A percentile compares a stretch with the other conserved stretches of the same genome.
phyloP scores from a whole-genome alignment of 139 green algal genomes.

The Haematococcus lacustris region DNA sequence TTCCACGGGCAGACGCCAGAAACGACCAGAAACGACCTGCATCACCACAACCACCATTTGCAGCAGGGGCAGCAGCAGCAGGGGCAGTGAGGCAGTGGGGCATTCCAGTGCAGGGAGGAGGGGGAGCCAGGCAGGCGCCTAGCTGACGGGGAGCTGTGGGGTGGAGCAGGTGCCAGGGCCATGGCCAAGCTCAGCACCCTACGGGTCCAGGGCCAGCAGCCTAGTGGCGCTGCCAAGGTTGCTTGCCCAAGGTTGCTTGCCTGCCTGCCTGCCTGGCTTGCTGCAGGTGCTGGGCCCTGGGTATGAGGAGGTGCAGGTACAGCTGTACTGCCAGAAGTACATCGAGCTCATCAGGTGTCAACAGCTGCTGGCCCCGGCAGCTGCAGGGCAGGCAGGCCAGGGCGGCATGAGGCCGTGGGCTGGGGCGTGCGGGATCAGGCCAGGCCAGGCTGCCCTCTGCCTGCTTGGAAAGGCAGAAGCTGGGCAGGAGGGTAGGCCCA shows the following conservation, averaged over 20 bases:
- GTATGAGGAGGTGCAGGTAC: not conserved
- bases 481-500: too few species aligned
- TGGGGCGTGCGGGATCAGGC: too few species aligned
- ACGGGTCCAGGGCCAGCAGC: not conserved
- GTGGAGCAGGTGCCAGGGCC: too few species aligned
- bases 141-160: not conserved
- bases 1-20: not conserved
- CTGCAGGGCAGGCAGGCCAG: too few species aligned
- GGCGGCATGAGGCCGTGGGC: too few species aligned
- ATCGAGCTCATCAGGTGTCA: conserved; percentile 2
- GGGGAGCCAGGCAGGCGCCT: not conserved
- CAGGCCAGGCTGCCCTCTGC: too few species aligned
- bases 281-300: not conserved
- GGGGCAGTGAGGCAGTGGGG: not conserved
- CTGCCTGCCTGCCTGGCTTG: not conserved
- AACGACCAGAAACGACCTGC: not conserved
- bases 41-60: not conserved
- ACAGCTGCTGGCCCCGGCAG: too few species aligned
- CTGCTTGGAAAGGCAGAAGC: too few species aligned
- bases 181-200: too few species aligned
- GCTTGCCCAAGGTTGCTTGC: not conserved
- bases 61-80: not conserved
- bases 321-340: conserved; percentile 5
- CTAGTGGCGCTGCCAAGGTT: not conserved
- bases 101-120: not conserved